Evolutionary conservation across 495 filamentous ascomycete genomes (phyloP), one percentile per base, ranked within the genome.

Genomic region (Penicillium flavigenum): DNA sequence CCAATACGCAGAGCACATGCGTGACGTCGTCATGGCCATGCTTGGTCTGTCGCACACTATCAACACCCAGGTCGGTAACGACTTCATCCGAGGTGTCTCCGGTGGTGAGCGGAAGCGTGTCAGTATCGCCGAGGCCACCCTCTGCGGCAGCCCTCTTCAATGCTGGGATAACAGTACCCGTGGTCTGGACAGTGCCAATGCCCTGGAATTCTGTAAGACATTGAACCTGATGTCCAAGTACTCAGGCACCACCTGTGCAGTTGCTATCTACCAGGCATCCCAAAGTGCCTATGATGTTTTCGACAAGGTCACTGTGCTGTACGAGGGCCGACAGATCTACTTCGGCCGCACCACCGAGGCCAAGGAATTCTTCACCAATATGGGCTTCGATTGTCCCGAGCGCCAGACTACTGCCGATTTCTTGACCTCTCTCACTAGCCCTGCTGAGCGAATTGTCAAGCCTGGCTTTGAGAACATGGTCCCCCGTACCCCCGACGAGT

Each of bases 161-260:
- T 90, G 85, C 29, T 95, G 90, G 89, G 91, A 96, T 70, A 95
- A 96, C 77, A 87, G 83, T 61, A 94, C 91, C 7, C 85, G 91
- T 65, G 91, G 91, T 50, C 76, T 96, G 47, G 91, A 96, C 64
- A 88, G 88, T 46, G 88, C 86, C 20, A 95, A 91, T 10, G 91
- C 91, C 1, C 79, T 96, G 51, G 88, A 92, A 53, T 79, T 79
- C 66, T 78, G 81, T 63, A 89, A 88, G 66, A 89, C 88, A 1
- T 75, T 94, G 54, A 83, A 88, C 20, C 74, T 91, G 54, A 83
- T 90, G 72, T 88, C 90, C 19, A 86, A 91, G 64, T 81, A 91
- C 54, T 86, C 89, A 69, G 82, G 88, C 62, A 87, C 84, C 0
- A 88, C 85, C 20, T 90, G 88, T 12, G 89, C 91, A 41, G 90